Percentiles rank a stretch among this genome's conserved stretches.
Evolutionary conservation across 2,329 filamentous ascomycete genomes (phyloP).

Genomic region (Sclerotinia spermophila): DNA sequence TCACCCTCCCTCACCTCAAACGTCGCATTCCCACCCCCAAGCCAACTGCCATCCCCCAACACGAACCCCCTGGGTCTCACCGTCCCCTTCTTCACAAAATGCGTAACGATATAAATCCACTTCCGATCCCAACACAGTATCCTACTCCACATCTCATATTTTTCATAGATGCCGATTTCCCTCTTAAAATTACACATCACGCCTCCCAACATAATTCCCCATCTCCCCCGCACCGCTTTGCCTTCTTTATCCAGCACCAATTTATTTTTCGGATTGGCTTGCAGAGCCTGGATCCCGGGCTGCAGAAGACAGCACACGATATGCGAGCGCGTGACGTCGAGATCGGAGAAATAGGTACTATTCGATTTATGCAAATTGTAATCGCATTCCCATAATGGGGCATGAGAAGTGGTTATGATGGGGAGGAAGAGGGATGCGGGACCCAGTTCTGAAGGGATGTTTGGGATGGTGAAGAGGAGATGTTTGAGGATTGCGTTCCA

Average conservation of each 20-base stretch:
- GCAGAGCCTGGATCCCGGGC: slow-evolving; percentile 52
- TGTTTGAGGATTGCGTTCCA: slow-evolving; percentile 46
- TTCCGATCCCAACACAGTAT: slow-evolving; percentile 75
- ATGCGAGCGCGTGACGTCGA: slow-evolving; percentile 73
- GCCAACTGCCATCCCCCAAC: slow-evolving; percentile 41
- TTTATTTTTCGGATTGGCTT: slow-evolving; percentile 47
- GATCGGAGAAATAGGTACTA: slow-evolving; percentile 66
- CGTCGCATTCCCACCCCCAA: slow-evolving; percentile 39
- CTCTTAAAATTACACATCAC: slow-evolving; percentile 70
- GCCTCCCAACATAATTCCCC: slow-evolving; percentile 66
- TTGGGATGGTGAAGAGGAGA: slow-evolving; percentile 41
- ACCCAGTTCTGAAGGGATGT: slow-evolving; percentile 35
- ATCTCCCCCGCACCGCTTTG: slow-evolving; percentile 48
- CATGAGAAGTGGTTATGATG: slow-evolving; percentile 54
- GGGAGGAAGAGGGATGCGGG: slow-evolving; percentile 54
- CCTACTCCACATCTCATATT: slow-evolving; percentile 70
- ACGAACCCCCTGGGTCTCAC: slow-evolving; percentile 50
- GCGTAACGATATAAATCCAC: slow-evolving; percentile 74
- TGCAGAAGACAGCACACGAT: slow-evolving; percentile 67
- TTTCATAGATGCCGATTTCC: slow-evolving; percentile 66
- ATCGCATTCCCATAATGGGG: slow-evolving; percentile 62
- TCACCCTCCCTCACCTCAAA: slow-evolving; percentile 42
- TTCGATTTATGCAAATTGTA: slow-evolving; percentile 74
- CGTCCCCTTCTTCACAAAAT: slow-evolving; percentile 63
- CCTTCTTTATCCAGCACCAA: slow-evolving; percentile 45